A percentile compares a stretch with the other conserved stretches of the same genome.
phyloP scores from a whole-genome alignment of 768 basidiomycete genomes.

The Cyclocybe aegerita region DNA sequence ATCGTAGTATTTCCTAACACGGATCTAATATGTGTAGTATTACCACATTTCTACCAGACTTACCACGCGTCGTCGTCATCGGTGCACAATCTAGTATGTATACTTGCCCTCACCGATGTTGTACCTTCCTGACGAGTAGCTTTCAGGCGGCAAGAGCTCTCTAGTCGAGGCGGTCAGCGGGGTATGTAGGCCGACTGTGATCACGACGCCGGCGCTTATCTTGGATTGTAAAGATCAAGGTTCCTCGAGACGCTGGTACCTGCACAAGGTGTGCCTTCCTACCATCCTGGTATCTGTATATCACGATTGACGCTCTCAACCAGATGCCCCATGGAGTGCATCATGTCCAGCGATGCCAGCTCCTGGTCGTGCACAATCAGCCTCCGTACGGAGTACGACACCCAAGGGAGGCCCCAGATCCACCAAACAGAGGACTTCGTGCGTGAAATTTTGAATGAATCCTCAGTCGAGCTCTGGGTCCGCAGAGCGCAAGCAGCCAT shows the following conservation, averaged over 20 bases:
- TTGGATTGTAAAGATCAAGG: constrained; percentile 42
- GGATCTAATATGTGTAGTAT: background rate
- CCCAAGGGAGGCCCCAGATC: too few species aligned
- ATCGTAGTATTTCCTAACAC: background rate
- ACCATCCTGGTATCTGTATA: background rate
- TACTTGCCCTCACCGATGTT: background rate
- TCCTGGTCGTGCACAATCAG: constrained; percentile 44
- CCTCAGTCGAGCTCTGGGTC: constrained; percentile 49
- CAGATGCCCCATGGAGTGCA: constrained; percentile 56
- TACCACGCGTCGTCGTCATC: constrained; percentile 56
- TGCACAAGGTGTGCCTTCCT: constrained; percentile 47
- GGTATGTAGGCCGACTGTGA: constrained; percentile 29
- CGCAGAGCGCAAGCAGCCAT: constrained; percentile 62
- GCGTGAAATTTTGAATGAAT: constrained; percentile 33
- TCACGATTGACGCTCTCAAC: background rate
- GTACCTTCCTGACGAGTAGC: background rate
- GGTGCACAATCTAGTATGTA: constrained; percentile 53
- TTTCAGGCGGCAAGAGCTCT: constrained; percentile 57
- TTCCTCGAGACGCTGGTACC: constrained; percentile 61
- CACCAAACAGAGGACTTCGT: constrained; percentile 36
- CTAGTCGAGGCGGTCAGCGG: constrained; percentile 58
- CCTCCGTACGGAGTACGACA: constrained; percentile 11
- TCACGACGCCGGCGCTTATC: background rate
- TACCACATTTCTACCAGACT: constrained; percentile 25
- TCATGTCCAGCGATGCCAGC: constrained; percentile 36